These are phyloP conservation scores for Teratosphaeria destructans DNA, from an alignment of 2,329 filamentous ascomycete species.

Conservation along the genomic window DNA sequence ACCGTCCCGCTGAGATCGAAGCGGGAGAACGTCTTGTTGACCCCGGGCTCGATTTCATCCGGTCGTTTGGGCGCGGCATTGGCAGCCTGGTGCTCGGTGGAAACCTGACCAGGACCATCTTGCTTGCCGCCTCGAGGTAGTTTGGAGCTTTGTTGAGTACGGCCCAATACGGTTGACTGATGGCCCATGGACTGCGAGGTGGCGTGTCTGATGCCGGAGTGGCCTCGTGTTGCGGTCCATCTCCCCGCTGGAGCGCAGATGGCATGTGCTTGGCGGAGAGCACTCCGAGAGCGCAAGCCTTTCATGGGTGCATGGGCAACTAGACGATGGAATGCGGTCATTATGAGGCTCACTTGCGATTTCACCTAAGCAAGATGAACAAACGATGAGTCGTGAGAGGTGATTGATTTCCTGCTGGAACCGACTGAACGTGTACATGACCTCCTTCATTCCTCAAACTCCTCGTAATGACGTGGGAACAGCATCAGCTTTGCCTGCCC, in stretches of 20 bases:
- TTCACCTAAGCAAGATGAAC: too few species aligned
- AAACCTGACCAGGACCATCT: background rate
- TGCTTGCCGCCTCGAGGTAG: background rate
- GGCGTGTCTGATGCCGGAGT: background rate
- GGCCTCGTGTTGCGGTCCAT: background rate
- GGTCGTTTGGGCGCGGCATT: background rate
- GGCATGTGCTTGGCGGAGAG: background rate
- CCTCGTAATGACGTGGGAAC: background rate
- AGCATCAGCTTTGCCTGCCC: background rate
- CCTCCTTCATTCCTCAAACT: background rate
- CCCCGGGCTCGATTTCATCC: background rate
- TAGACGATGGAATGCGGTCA: background rate
- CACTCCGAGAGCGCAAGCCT: background rate
- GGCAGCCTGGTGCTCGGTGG: background rate
- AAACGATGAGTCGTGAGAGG: too few species aligned
- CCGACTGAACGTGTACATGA: background rate
- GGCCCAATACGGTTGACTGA: background rate
- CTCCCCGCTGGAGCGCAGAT: background rate
- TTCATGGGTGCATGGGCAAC: background rate
- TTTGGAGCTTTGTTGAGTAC: background rate
- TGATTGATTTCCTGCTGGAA: too few species aligned
- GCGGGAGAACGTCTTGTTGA: background rate
- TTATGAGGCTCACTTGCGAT: background rate
- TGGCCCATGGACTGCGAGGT: background rate
- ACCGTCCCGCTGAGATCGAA: constrained; percentile 16